Percentiles rank a stretch among this genome's conserved stretches.
Evolutionary conservation across 768 basidiomycete species (phyloP).

Genomic region (Naematelia aurantialba): DNA sequence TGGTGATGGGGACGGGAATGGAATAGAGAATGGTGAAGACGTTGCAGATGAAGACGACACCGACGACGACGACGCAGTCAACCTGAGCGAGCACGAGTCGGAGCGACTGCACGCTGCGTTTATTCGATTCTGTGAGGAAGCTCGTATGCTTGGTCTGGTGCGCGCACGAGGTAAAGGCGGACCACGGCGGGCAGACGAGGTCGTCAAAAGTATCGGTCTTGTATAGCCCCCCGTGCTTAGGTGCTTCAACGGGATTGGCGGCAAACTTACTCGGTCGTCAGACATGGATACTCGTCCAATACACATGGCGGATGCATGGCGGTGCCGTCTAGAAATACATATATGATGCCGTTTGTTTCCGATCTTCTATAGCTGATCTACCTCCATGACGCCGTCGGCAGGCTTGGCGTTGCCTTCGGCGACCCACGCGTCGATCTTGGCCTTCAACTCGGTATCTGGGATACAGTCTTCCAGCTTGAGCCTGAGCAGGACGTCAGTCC

Average conservation of each 20-base stretch:
- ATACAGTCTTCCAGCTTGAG: slow-evolving; percentile 46
- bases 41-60: background rate
- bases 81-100: slow-evolving; percentile 22
- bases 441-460: slow-evolving; percentile 66
- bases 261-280: too few relatives aligned
- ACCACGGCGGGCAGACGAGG: slow-evolving; percentile 36
- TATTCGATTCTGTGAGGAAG: slow-evolving; percentile 42
- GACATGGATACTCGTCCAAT: background rate
- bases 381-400: slow-evolving; percentile 41
- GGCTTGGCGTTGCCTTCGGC: slow-evolving; percentile 54
- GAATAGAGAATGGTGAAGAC: background rate
- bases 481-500: slow-evolving; percentile 10
- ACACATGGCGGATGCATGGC: background rate
- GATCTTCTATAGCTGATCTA: slow-evolving; percentile 30
- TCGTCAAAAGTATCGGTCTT: slow-evolving; percentile 38
- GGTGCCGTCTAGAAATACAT: background rate
- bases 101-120: slow-evolving; percentile 37
- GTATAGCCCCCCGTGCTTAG: too few relatives aligned
- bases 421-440: slow-evolving; percentile 68
- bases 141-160: slow-evolving; percentile 41
- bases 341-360: background rate
- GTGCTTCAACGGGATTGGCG: too few relatives aligned
- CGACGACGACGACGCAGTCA: background rate
- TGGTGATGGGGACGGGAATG: slow-evolving; percentile 8
- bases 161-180: slow-evolving; percentile 32